Conservation (phyloP, 192 early-diverging fungal genomes). For the Linderina pennispora region DNA sequence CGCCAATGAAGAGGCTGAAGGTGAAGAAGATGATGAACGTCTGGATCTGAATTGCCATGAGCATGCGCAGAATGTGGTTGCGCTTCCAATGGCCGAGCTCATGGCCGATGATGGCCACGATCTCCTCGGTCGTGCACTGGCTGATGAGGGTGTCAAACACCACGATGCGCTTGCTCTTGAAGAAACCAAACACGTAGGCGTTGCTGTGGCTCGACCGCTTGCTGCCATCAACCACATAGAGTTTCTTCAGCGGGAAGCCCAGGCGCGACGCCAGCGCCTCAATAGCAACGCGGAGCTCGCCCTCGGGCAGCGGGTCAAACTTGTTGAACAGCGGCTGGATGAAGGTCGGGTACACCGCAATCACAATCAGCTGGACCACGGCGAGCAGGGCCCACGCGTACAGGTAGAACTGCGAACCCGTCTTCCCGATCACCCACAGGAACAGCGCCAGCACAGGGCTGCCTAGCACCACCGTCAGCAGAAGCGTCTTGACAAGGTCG, state of each 20-base stretch:
- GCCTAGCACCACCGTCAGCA: slow-evolving; percentile 66
- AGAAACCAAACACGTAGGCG: slow-evolving; percentile 95
- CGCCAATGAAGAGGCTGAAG: slow-evolving; percentile 71
- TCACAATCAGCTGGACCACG: slow-evolving; percentile 62
- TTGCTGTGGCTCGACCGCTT: slow-evolving; percentile 90
- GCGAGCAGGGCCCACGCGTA: slow-evolving; percentile 90
- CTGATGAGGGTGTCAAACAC: slow-evolving; percentile 90
- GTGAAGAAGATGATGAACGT: slow-evolving; percentile 69
- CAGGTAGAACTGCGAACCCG: slow-evolving; percentile 80
- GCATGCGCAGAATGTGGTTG: slow-evolving; percentile 74
- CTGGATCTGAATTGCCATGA: slow-evolving; percentile 69
- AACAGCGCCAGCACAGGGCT: slow-evolving; percentile 73
- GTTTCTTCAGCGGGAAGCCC: slow-evolving; percentile 86
- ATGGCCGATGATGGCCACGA: slow-evolving; percentile 90
- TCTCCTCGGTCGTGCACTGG: slow-evolving; percentile 76
- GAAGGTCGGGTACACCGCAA: slow-evolving; percentile 85
- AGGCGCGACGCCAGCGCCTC: slow-evolving; percentile 75
- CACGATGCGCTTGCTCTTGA: slow-evolving; percentile 96
- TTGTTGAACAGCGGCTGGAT: slow-evolving; percentile 99
- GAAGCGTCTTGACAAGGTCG: slow-evolving; percentile 69
- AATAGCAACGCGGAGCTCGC: slow-evolving; percentile 73
- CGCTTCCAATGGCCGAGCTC: slow-evolving; percentile 95
- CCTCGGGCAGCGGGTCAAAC: slow-evolving; percentile 77
- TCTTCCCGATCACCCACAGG: slow-evolving; percentile 73
- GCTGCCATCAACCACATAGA: slow-evolving; percentile 94